Evolutionary conservation across 352 stramenopile genomes (phyloP).

Genomic region (Globisporangium viniferum): DNA sequence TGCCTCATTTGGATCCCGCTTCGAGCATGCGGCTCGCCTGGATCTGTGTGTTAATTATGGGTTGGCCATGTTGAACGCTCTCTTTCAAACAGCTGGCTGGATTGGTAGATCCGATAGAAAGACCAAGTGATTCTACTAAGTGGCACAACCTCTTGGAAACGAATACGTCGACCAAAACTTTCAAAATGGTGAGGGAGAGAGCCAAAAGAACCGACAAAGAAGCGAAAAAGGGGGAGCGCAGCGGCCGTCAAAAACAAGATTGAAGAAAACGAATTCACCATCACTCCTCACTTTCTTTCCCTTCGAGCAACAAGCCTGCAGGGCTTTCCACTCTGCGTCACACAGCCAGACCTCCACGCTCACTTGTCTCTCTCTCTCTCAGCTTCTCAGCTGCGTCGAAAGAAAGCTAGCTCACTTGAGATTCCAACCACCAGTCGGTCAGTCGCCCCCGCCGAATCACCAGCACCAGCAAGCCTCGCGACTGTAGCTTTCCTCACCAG

Average conservation of each 20-base stretch:
- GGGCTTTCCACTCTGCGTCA: background rate
- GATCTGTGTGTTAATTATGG: background rate
- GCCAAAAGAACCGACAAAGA: background rate
- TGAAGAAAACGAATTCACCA: background rate
- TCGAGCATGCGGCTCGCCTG: background rate
- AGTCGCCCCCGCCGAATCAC: background rate
- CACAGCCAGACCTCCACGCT: background rate
- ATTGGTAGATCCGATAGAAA: too few species aligned
- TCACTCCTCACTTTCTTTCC: background rate
- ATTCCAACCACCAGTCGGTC: conserved; percentile 1
- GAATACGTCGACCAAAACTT: background rate
- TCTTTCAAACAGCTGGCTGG: background rate
- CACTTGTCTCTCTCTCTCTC: conserved; percentile 1
- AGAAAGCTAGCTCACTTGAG: conserved; percentile 4
- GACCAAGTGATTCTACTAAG: too few species aligned
- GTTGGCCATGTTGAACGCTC: background rate
- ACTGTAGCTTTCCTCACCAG: too few species aligned
- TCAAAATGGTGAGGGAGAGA: conserved; percentile 3
- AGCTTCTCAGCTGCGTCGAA: background rate
- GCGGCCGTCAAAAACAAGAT: conserved; percentile 7
- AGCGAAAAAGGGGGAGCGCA: background rate
- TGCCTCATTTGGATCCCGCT: conserved; percentile 2
- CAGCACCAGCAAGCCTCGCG: background rate
- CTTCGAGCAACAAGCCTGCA: background rate
- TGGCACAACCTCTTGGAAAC: too few species aligned